Percentiles rank a stretch among this genome's conserved stretches.
phyloP scores from a whole-genome alignment of 2,329 filamentous ascomycete genomes.

The Alternaria tenuissima region DNA sequence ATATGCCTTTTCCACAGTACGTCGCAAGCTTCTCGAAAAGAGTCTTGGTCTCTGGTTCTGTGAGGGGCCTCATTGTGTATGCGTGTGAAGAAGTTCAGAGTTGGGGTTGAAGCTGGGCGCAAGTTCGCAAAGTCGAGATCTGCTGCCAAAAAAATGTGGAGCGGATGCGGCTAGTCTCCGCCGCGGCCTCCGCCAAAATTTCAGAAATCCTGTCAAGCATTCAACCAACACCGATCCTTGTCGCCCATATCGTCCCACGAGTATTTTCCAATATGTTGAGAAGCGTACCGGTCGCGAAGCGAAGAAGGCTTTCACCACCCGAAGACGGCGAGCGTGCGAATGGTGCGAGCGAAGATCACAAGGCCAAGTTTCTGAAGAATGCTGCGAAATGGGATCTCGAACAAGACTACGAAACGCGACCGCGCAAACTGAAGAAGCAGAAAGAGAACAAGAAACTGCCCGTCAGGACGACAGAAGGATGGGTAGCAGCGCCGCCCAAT shows the following conservation, averaged over 20 bases:
- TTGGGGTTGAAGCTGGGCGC: constrained; percentile 24
- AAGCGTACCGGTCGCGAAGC: constrained; percentile 45
- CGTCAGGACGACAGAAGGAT: constrained; percentile 84
- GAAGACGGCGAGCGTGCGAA: constrained; percentile 31
- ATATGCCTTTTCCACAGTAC: constrained; percentile 88
- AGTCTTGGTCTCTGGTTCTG: constrained; percentile 78
- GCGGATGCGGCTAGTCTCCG: constrained; percentile 22
- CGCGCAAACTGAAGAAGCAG: constrained; percentile 76
- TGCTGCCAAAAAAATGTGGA: constrained; percentile 23
- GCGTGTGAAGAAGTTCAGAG: constrained; percentile 7
- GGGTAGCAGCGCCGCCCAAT: constrained; percentile 64
- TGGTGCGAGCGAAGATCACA: constrained; percentile 30
- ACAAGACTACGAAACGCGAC: constrained; percentile 84
- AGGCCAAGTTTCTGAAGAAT: constrained; percentile 71
- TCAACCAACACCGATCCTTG: constrained; percentile 1
- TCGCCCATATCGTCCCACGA: constrained; percentile 4
- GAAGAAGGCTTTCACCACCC: constrained; percentile 49
- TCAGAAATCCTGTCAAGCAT: constrained; percentile 17
- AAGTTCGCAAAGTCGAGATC: constrained; percentile 21
- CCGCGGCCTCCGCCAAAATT: constrained; percentile 37
- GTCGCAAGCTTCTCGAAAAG: constrained; percentile 93
- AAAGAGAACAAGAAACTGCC: constrained; percentile 79
- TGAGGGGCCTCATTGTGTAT: constrained; percentile 74
- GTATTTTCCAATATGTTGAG: constrained; percentile 37
- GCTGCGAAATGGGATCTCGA: constrained; percentile 89